phyloP scores from a whole-genome alignment of 1,284 basidiomycete species.

The Tremellales sp. region DNA sequence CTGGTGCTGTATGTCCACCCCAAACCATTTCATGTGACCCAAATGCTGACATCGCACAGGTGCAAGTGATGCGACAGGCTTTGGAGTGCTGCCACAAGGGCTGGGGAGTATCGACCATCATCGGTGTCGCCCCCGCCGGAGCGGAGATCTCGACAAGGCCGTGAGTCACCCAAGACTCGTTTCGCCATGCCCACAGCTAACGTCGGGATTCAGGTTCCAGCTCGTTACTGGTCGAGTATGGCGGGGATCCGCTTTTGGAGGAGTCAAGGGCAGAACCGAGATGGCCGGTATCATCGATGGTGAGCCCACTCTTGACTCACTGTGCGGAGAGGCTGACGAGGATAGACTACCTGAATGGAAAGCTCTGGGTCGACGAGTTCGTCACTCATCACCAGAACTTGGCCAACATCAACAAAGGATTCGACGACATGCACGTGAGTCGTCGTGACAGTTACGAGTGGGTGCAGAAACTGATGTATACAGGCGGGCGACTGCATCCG shows the following conservation, averaged over 20 bases:
- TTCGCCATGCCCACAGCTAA: background rate
- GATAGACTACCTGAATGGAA: slow-evolving; percentile 45
- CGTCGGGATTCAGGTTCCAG: slow-evolving; percentile 60
- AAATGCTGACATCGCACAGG: too few relatives aligned
- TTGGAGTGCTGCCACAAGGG: slow-evolving; percentile 98
- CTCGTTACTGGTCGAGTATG: slow-evolving; percentile 82
- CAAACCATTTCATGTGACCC: too few relatives aligned
- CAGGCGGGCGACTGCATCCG: slow-evolving; percentile 86
- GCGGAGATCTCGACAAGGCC: slow-evolving; percentile 96
- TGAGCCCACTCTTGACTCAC: slow-evolving; percentile 22
- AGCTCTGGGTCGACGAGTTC: slow-evolving; percentile 71
- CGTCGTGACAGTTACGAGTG: background rate
- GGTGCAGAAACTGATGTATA: background rate
- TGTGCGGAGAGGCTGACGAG: background rate
- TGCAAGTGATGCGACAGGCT: slow-evolving; percentile 90
- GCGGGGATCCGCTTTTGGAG: slow-evolving; percentile 95
- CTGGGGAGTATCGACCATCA: slow-evolving; percentile 95
- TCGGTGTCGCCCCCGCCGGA: slow-evolving; percentile 93
- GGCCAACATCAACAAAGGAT: slow-evolving; percentile 79
- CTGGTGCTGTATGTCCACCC: slow-evolving; percentile 70
- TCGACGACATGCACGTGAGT: slow-evolving; percentile 92
- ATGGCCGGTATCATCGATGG: slow-evolving; percentile 83
- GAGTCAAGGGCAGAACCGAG: slow-evolving; percentile 95
- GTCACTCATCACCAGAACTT: slow-evolving; percentile 75
- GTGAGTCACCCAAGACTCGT: slow-evolving; percentile 53